Evolutionary conservation across 495 filamentous ascomycete genomes (phyloP), one percentile per base, ranked within the genome.

Genomic region (Parathielavia appendiculata): DNA sequence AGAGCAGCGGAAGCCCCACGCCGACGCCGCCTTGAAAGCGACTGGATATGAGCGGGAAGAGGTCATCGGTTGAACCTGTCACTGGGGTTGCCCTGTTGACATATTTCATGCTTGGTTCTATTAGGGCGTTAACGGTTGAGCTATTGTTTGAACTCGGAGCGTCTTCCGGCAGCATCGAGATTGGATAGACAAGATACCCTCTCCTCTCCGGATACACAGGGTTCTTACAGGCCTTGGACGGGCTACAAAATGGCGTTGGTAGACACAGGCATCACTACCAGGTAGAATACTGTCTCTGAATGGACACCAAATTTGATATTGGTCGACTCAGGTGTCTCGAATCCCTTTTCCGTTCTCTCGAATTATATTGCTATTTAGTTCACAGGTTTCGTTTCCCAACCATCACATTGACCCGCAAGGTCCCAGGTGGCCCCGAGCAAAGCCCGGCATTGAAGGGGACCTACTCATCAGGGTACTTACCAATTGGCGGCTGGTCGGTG

Each of bases 21-120:
- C 86, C 8, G 83, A 90, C 50, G 81, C 86, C 8, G 80, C 81
- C 43, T 67, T 87, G 62, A 87, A 83, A 67, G 76, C 82, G 0
- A 75, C 76, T 2, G 93, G 93, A 7, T 97, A 88, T 83, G 91
- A 97, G 66, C 75, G 93, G 19, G 70, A 84, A 2, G 95, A 97
- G 23, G 84, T 96, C 19, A 81, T 92, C 57, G 87, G 76, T 1
- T 71, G 57, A 67, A n/a, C 7, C n/a, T 50, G 40, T 17, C 39
- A 8, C 13, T 12, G 32, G 14, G 36, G 34, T 16, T 17, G 32
- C 2, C 38, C 39, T 44, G 48, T 10, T 20, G 51, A 16, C 44
- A 20, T 26, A 13, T 35, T 45, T 49, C 5, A 32, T 19, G 19
- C 19, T 45, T 55, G 32, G 26, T 0, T 22, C 20, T 46, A 5